Evolutionary conservation across 2,329 filamentous ascomycete species (phyloP), one percentile per base, ranked within the genome.

Genomic region (Drechslerella stenobrocha): DNA sequence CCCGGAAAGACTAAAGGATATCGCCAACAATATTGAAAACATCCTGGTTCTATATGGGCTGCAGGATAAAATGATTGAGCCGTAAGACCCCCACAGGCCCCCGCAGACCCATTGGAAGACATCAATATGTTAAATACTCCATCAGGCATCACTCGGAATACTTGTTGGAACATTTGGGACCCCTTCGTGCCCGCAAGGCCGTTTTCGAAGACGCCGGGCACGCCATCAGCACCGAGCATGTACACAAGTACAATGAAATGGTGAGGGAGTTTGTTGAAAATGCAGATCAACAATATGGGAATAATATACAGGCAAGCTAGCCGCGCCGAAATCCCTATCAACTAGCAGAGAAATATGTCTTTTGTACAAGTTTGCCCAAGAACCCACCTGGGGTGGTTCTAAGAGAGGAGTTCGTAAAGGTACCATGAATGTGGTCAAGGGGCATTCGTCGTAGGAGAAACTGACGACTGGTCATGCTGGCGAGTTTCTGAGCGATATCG

Each of bases 1-100:
- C 9, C 75, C 82, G 0, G 81, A 78, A 64, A 86, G 95, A 76
- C 76, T 95, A 45, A 77, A 77, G 70, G 78, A 81, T 69, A 79
- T 95, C 70, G 87, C 81, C 0, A 84, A 90, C 71, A 77, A 76
- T 24, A 81, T 96, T 0, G 89, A 89, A 0, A 80, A 88, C 53
- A 82, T 96, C 70, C 76, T 89, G 72, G 83, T 95, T 3, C 76
- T 92, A 71, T 90, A 95, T 76, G 90, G 90, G 5, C 85, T 82
- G 0, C 77, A 77, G 7, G 90, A 96, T 76, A 79, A 80, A n/a
- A 90, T 96, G 87, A 87, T 96, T 71, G 83, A 82, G 2, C 63
- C 63, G 63, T 67, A 67, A 28, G 53, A 44, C 7, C 6, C 42
- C 40, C 18, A 18, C 3, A 5, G 18, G 18, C 2, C 8, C 11